Base-by-base conservation (phyloP, 2,329 filamentous ascomycete species). In the Cladosporium sp. region DNA sequence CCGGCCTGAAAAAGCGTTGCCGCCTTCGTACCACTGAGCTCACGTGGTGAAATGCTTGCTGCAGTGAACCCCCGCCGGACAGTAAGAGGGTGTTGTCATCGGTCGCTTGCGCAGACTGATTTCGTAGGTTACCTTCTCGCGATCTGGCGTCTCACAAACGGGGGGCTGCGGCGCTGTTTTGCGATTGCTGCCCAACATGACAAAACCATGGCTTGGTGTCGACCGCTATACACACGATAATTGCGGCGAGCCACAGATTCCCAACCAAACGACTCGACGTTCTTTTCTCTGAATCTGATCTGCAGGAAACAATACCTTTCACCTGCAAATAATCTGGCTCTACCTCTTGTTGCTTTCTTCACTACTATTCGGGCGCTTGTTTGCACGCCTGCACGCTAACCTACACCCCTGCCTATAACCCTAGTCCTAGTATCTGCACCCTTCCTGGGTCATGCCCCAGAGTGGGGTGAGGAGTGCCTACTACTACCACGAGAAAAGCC, bases 131-230 rank as follows among this genome's bases (percentile, higher is more conserved):
- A 22, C 32, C 29, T 27, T 27, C 22, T 27, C 22, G 22, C 22
- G 22, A 27, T 9, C 22, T 27, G 22, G 22, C 22, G 18, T 13
- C 30, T 38, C 19, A 33, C 38, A 33, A 27, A 27, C 22, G 32
- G 38, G 32, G 9, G 33, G 22, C 25, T 39, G n/a, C n/a, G 45
- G 9, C 25, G 43, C 36, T 43, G 40, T 13, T 42, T 27, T 39
- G 43, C 13, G n/a, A 18, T 40, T 40, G 45, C 29, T 48, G 45
- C 45, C 45, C 45, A 48, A 48, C 45, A 22, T 35, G 19, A 39
- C 19, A 39, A 3, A n/a, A 27, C 22, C 22, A 27, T 27, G 22
- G 22, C 22, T n/a, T 40, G 38, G 13, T 22, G 16, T 39, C 11
- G 11, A 38, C 15, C 18, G 15, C 35, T n/a, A 18, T 38, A 7